Evolutionary conservation across 345 rosid species (phyloP).

Genomic region (Dimocarpus longan): DNA sequence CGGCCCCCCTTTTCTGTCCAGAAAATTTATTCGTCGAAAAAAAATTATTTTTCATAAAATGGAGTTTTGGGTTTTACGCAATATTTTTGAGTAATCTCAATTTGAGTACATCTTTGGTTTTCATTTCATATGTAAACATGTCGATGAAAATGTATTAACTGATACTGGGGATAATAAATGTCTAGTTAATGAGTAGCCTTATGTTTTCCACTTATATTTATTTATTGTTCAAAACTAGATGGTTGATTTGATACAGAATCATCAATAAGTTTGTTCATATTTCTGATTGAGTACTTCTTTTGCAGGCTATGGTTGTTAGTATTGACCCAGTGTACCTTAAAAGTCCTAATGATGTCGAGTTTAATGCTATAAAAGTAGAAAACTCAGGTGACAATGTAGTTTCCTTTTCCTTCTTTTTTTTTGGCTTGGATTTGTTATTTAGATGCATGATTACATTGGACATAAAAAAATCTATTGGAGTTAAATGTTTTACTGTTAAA

Average conservation of each 20-base stretch:
- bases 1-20: no score
- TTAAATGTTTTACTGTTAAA: not conserved
- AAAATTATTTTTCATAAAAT: no score
- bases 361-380: constrained; percentile 60
- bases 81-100: no score
- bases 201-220: no score
- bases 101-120: not conserved
- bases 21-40: no score
- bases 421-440: no score
- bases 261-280: not conserved
- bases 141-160: not conserved
- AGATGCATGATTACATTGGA: no score
- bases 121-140: not conserved
- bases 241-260: not conserved
- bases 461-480: not conserved
- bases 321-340: constrained; percentile 87
- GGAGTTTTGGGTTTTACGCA: no score
- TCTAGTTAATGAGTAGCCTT: not conserved
- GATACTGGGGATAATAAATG: not conserved
- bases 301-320: constrained; percentile 94
- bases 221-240: not conserved
- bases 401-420: no score
- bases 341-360: constrained; percentile 71
- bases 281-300: constrained; percentile 7
- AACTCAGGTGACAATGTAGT: constrained; percentile 57